Evolutionary conservation across 805 yeast species (phyloP).

Genomic region (Candida pseudoglaebosa): DNA sequence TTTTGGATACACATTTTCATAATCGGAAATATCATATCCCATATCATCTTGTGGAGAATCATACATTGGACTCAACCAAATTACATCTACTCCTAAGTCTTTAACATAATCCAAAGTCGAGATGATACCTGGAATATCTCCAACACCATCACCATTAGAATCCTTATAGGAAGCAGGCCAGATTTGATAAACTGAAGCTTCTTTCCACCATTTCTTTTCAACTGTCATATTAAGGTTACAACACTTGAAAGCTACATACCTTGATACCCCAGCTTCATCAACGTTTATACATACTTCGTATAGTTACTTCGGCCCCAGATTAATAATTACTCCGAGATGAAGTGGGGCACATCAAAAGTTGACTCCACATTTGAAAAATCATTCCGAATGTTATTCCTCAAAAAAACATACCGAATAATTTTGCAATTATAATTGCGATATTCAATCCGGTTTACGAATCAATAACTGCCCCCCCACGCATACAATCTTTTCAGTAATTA

Average conservation of each 20-base stretch:
- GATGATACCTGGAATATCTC: slow-evolving; percentile 53
- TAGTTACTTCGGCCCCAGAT: background rate
- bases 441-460: no score
- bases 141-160: slow-evolving; percentile 56
- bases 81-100: slow-evolving; percentile 44
- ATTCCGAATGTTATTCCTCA: background rate
- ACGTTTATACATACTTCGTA: background rate
- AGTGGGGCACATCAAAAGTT: no score
- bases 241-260: no score
- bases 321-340: no score
- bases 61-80: slow-evolving; percentile 58
- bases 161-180: slow-evolving; percentile 62
- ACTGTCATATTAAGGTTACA: slow-evolving; percentile 1
- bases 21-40: slow-evolving; percentile 60
- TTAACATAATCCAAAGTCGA: slow-evolving; percentile 49
- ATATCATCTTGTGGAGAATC: slow-evolving; percentile 58
- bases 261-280: background rate
- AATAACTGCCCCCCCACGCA: no score
- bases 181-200: slow-evolving; percentile 52
- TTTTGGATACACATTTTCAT: slow-evolving; percentile 46
- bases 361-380: background rate
- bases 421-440: background rate
- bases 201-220: slow-evolving; percentile 48
- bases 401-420: background rate
- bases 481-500: background rate